A percentile compares a stretch with the other conserved stretches of the same genome.
Conservation (phyloP, 345 rosid genomes). For the Ceriops decandra region DNA sequence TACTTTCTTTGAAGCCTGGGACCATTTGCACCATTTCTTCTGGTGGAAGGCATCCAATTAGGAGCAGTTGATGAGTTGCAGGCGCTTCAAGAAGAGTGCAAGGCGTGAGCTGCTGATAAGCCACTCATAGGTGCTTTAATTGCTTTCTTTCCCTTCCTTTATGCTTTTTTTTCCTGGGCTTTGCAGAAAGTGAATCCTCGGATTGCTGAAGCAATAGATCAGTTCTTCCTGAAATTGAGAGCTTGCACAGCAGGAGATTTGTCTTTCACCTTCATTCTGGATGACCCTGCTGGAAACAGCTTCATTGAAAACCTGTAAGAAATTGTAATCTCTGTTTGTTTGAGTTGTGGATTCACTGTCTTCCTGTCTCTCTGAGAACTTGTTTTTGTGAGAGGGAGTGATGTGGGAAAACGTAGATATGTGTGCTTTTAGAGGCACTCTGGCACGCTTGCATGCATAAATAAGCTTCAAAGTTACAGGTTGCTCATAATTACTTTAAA, state of each 20-base stretch:
- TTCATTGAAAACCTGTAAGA: constrained; percentile 91
- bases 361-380: too few relatives aligned
- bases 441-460: too few relatives aligned
- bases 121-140: neutral
- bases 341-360: neutral
- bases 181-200: constrained; percentile 75
- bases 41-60: constrained; percentile 79
- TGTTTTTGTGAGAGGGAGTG: too few relatives aligned
- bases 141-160: neutral
- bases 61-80: constrained; percentile 78
- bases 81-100: constrained; percentile 92
- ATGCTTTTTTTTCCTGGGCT: constrained; percentile 8
- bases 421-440: too few relatives aligned
- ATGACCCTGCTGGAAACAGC: constrained; percentile 95
- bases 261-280: constrained; percentile 69
- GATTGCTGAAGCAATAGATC: constrained; percentile 85
- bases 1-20: neutral
- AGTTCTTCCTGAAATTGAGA: constrained; percentile 66
- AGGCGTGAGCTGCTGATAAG: constrained; percentile 35
- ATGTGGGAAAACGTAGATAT: too few relatives aligned
- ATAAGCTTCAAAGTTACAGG: too few relatives aligned
- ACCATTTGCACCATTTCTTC: constrained; percentile 15
- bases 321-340: too few relatives aligned
- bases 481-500: neutral
- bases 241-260: constrained; percentile 66